These are phyloP conservation scores for Myxozyma kluyveri DNA, from an alignment of 805 yeast genomes.

Conservation along the genomic window DNA sequence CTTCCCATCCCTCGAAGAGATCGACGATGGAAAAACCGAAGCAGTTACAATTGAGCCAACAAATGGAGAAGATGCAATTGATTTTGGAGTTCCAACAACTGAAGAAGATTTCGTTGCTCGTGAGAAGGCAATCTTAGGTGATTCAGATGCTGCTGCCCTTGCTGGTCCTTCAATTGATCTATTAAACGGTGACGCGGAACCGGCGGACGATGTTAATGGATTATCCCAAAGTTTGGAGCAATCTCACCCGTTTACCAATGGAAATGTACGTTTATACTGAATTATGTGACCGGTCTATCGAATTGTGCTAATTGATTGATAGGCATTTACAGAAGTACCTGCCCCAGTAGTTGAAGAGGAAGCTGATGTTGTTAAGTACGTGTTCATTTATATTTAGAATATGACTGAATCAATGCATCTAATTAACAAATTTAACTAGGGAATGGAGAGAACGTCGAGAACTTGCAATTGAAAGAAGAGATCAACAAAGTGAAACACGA, in stretches of 20 bases:
- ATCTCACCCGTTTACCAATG: neutral
- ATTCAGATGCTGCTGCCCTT: conserved; percentile 42
- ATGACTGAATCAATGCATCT: neutral
- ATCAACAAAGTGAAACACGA: conserved; percentile 62
- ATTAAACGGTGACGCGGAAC: conserved; percentile 13
- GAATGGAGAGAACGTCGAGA: conserved; percentile 84
- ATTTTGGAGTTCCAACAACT: conserved; percentile 31
- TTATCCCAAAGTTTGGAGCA: neutral
- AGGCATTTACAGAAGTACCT: too few relatives aligned
- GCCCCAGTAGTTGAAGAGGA: conserved; percentile 22
- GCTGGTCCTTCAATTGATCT: conserved; percentile 27
- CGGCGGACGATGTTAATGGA: neutral
- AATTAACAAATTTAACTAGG: conserved; percentile 7
- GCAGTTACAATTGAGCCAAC: conserved; percentile 39
- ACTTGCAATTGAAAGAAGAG: conserved; percentile 75
- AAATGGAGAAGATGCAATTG: conserved; percentile 41
- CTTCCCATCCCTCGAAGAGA: conserved; percentile 41
- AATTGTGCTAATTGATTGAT: neutral
- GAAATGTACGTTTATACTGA: neutral
- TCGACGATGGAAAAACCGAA: conserved; percentile 37
- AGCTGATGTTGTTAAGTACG: conserved; percentile 27
- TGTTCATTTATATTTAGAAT: neutral
- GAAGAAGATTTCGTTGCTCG: conserved; percentile 43
- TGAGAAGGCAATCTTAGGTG: conserved; percentile 45
- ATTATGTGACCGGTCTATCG: neutral